These are phyloP conservation scores for Bacidia gigantensis DNA, from an alignment of 495 filamentous ascomycete genomes.

Conservation along the genomic window DNA sequence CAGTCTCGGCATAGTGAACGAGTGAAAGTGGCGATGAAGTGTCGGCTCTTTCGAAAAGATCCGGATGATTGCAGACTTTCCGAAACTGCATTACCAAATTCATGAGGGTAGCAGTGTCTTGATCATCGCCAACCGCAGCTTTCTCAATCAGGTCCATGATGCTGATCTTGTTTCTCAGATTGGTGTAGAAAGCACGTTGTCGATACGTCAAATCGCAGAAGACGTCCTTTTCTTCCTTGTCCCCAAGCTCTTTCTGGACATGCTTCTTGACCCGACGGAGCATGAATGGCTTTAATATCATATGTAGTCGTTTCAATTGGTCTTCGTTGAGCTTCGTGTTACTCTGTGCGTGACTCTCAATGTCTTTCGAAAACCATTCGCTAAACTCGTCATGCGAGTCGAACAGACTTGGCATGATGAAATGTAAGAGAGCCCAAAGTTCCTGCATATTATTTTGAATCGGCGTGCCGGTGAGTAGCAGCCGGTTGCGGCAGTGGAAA, in stretches of 20 bases:
- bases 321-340: constrained; percentile 98
- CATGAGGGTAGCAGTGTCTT: constrained; percentile 92
- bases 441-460: constrained; percentile 99
- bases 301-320: constrained; percentile 88
- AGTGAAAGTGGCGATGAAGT: constrained; percentile 74
- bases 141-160: constrained; percentile 98
- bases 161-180: constrained; percentile 87
- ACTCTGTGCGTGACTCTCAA: constrained; percentile 94
- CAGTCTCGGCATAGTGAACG: constrained; percentile 80
- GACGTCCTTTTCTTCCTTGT: constrained; percentile 94
- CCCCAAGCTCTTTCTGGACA: constrained; percentile 94
- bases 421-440: constrained; percentile 92
- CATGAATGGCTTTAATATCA: constrained; percentile 99
- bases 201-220: constrained; percentile 96
- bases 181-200: constrained; percentile 87
- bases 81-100: constrained; percentile 99
- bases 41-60: constrained; percentile 90
- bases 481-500: constrained; percentile 89
- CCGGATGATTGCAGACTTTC: constrained; percentile 97
- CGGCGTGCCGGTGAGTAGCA: constrained; percentile 88
- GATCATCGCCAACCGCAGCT: constrained; percentile 83
- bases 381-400: constrained; percentile 98
- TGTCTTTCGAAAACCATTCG: constrained; percentile 99
- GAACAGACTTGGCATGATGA: constrained; percentile 98
- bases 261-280: constrained; percentile 97